phyloP scores from a whole-genome alignment of 2,329 filamentous ascomycete genomes.

The Penicillium sumatraense region DNA sequence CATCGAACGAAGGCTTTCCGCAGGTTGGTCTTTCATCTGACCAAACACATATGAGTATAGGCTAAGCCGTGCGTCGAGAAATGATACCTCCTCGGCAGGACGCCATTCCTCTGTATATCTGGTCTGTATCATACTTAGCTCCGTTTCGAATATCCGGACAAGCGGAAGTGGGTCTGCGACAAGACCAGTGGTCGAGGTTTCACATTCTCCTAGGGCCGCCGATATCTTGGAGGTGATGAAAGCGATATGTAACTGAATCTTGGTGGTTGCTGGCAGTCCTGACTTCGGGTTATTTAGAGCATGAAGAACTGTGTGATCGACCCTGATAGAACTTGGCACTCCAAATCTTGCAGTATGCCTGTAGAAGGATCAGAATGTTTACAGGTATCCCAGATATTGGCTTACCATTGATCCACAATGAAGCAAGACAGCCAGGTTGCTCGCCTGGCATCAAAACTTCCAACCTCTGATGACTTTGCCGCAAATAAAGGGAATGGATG shows the following conservation, averaged over 20 bases:
- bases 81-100: constrained; percentile 4
- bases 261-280: background rate
- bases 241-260: constrained; percentile 3
- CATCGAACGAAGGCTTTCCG: background rate
- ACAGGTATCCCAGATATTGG: background rate
- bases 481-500: constrained; percentile 6
- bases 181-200: constrained; percentile 5
- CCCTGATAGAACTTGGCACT: constrained; percentile 1
- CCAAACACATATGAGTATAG: constrained; percentile 2
- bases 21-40: background rate
- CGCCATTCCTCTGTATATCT: constrained; percentile 1
- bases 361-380: background rate
- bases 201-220: constrained; percentile 6
- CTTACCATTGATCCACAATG: constrained; percentile 7
- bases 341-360: constrained; percentile 7
- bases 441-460: background rate
- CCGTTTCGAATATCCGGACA: constrained; percentile 4
- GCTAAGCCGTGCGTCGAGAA: constrained; percentile 4
- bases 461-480: constrained; percentile 6
- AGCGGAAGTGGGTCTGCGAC: constrained; percentile 2
- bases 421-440: constrained; percentile 5
- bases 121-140: constrained; percentile 3
- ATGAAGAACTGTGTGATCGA: constrained; percentile 3
- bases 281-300: background rate
- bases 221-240: constrained; percentile 7